These are phyloP conservation scores for Candida pini DNA, from an alignment of 805 yeast genomes.

Conservation along the genomic window DNA sequence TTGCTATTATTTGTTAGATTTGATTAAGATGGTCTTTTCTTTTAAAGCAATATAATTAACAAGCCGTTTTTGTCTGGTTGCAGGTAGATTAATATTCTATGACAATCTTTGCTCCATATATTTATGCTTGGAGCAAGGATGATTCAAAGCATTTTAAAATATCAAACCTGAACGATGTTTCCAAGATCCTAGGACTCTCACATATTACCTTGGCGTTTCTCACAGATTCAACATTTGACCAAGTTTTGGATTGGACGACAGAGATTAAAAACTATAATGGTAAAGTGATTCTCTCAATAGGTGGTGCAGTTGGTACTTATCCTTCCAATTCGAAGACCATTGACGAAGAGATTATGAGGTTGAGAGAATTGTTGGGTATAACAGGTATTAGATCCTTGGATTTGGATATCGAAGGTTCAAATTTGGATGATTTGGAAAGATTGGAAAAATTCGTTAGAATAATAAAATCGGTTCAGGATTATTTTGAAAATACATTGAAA, in stretches of 20 bases:
- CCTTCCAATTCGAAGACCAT: conserved; percentile 10
- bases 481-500: conserved; percentile 5
- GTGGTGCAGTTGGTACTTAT: conserved; percentile 27
- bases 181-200: conserved; percentile 8
- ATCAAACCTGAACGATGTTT: conserved; percentile 13
- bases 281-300: conserved; percentile 25
- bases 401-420: conserved; percentile 27
- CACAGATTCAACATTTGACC: conserved; percentile 19
- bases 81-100: too few species aligned
- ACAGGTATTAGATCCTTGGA: conserved; percentile 20
- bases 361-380: conserved; percentile 10
- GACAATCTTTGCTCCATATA: conserved; percentile 26
- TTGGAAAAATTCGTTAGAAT: conserved; percentile 12
- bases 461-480: conserved; percentile 6
- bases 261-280: conserved; percentile 17
- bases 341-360: conserved; percentile 12
- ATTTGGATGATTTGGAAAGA: conserved; percentile 6
- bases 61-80: too few species aligned
- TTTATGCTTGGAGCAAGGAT: conserved; percentile 25
- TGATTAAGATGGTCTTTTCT: too few species aligned
- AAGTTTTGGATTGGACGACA: conserved; percentile 21
- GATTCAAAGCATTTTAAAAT: conserved; percentile 13
- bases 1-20: too few species aligned
- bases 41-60: too few species aligned
- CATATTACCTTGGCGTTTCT: conserved; percentile 25